phyloP scores from a whole-genome alignment of 1,284 basidiomycete species.

The Marasmius oreades region DNA sequence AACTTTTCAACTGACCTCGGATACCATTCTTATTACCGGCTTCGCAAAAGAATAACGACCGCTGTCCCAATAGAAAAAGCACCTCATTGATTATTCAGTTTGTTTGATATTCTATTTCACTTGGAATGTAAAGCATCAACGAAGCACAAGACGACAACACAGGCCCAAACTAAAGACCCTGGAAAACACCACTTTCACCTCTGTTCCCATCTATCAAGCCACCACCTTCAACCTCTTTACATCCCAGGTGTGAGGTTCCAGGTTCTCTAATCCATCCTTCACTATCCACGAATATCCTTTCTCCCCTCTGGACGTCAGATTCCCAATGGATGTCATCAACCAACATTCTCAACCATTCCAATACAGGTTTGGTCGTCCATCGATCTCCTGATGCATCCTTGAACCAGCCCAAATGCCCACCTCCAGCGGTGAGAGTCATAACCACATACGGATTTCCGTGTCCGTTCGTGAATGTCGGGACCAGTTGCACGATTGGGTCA shows the following conservation, averaged over 20 bases:
- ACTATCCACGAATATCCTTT: constrained; percentile 37
- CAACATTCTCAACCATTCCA: constrained; percentile 70
- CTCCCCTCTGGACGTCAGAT: constrained; percentile 23
- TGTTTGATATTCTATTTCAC: too few relatives aligned
- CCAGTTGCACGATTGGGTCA: constrained; percentile 79
- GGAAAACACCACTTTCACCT: constrained; percentile 9
- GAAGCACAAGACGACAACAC: too few relatives aligned
- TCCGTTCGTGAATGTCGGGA: constrained; percentile 56
- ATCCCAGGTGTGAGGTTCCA: constrained; percentile 44
- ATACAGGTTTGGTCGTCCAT: constrained; percentile 71
- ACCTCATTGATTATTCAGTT: too few relatives aligned
- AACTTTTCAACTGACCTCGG: too few relatives aligned
- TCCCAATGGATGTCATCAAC: constrained; percentile 46
- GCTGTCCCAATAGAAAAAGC: too few relatives aligned
- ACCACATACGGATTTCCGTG: constrained; percentile 55
- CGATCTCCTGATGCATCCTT: constrained; percentile 46
- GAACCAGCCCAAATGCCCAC: constrained; percentile 97
- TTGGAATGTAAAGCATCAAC: too few relatives aligned
- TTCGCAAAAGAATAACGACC: too few relatives aligned
- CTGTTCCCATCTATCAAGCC: constrained; percentile 13
- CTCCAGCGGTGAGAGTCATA: constrained; percentile 71
- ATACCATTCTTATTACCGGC: too few relatives aligned
- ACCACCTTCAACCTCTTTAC: constrained; percentile 36
- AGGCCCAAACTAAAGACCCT: constrained; percentile 2
- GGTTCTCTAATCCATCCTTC: constrained; percentile 61